These are phyloP conservation scores for Fusarium lyarnte DNA, from an alignment of 2,329 filamentous ascomycete species.

Conservation along the genomic window DNA sequence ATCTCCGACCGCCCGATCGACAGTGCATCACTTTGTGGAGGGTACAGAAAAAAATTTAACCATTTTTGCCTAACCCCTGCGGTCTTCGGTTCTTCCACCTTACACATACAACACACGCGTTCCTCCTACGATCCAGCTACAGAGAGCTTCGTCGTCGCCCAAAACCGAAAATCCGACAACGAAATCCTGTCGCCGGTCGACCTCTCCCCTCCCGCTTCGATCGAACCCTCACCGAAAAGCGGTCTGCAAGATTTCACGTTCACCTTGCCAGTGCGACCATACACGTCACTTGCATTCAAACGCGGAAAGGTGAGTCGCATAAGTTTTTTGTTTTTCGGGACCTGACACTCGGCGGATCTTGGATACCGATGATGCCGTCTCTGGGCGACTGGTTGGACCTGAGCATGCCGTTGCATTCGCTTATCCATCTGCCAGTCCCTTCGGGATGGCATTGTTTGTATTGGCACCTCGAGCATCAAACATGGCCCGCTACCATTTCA, in stretches of 20 bases:
- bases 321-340: slow-evolving; percentile 8
- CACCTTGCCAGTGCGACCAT: slow-evolving; percentile 27
- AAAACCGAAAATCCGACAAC: slow-evolving; percentile 12
- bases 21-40: slow-evolving; percentile 24
- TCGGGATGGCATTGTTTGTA: slow-evolving; percentile 3
- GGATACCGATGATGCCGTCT: slow-evolving; percentile 8
- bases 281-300: slow-evolving; percentile 39
- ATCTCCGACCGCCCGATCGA: slow-evolving; percentile 19
- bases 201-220: slow-evolving; percentile 24
- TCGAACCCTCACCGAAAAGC: slow-evolving; percentile 20
- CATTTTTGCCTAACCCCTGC: slow-evolving; percentile 21
- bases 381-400: slow-evolving; percentile 2
- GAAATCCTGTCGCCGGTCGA: slow-evolving; percentile 42
- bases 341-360: slow-evolving; percentile 20
- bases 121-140: slow-evolving; percentile 6
- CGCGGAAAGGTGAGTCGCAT: slow-evolving; percentile 36
- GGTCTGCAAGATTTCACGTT: slow-evolving; percentile 21
- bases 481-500: neutral
- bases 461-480: slow-evolving; percentile 2
- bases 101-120: slow-evolving; percentile 10
- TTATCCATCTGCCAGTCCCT: slow-evolving; percentile 13
- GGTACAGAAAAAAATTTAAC: slow-evolving; percentile 23
- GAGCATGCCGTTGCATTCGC: slow-evolving; percentile 10
- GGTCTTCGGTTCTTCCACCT: slow-evolving; percentile 19
- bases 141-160: slow-evolving; percentile 14